These are phyloP conservation scores for Conoideocrella luteorostrata DNA, from an alignment of 2,329 filamentous ascomycete genomes.

Conservation along the genomic window DNA sequence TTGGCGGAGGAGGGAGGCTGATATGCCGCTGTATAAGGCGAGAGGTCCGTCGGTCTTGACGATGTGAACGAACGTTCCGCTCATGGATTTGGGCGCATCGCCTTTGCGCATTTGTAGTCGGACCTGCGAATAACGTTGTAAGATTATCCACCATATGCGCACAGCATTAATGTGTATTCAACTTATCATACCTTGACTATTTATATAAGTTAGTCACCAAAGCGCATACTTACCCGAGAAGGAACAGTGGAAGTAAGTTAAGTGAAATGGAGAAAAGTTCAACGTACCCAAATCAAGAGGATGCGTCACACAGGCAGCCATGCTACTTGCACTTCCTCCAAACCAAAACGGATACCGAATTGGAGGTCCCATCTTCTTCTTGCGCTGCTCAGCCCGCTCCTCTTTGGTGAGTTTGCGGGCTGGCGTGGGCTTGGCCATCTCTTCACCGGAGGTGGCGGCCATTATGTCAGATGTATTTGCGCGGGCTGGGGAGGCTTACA, in stretches of 20 bases:
- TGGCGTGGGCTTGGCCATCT: slow-evolving; percentile 5
- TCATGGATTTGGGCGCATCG: slow-evolving; percentile 72
- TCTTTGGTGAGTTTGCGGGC: slow-evolving; percentile 10
- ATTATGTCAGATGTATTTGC: slow-evolving; percentile 11
- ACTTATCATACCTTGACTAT: slow-evolving; percentile 11
- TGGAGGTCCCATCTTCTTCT: slow-evolving; percentile 31
- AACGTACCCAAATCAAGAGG: slow-evolving; percentile 80
- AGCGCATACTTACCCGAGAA: neutral
- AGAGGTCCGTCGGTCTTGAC: slow-evolving; percentile 66
- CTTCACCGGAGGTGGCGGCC: slow-evolving; percentile 10
- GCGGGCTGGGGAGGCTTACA: neutral
- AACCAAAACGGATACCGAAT: slow-evolving; percentile 85
- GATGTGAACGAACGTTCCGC: slow-evolving; percentile 79
- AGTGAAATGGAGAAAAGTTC: too few relatives aligned
- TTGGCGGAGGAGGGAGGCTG: slow-evolving; percentile 87
- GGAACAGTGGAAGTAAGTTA: too few relatives aligned
- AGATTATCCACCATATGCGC: too few relatives aligned
- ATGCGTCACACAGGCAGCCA: slow-evolving; percentile 88
- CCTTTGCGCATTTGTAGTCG: slow-evolving; percentile 78
- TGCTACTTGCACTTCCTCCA: slow-evolving; percentile 86
- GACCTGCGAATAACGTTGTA: too few relatives aligned
- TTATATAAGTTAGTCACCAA: neutral
- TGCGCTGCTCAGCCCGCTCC: slow-evolving; percentile 11
- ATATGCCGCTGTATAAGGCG: slow-evolving; percentile 86
- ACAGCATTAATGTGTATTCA: too few relatives aligned